Evolutionary conservation across 257 asterid species (phyloP), one percentile per base, ranked within the genome.

Genomic region (Ajuga chamaepitys): DNA sequence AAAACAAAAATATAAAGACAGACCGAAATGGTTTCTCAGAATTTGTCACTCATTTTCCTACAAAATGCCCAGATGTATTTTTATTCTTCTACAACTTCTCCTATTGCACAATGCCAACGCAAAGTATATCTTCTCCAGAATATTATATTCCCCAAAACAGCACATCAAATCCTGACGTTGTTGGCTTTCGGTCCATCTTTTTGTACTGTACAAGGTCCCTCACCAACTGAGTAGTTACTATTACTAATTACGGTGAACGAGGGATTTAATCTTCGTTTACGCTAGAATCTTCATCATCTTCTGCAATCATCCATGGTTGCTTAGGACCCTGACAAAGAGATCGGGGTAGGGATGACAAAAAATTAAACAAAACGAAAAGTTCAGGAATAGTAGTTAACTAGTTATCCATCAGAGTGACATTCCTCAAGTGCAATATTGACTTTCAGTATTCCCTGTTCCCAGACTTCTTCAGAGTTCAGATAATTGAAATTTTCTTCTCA

Each of bases 251-350:
- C 4, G 50, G 35, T 4, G 70, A 25, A 16, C 13, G 13, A 32
- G 12, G 21, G 7, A 9, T 26, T 22, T 58, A 8, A 37, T 75
- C 79, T 74, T 65, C 82, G n/a, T 66, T 37, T 28, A 22, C 55
- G 44, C 21, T 67, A 44, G 74, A 64, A 62, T 78, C 88, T 32
- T 73, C 87, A 10, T 81, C 90, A 20, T 81, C 88, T 14, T 77
- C 86, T 20, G 72, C 74, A 58, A 67, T 77, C 98, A 92, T 88
- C 98, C 98, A 92, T 1, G 93, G 95, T 37, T 70, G 95, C 70
- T 75, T 85, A 20, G 93, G 95, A 38, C 98, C 98, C 98, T 91
- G 75, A 48, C 24, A 47, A n/a, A 38, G 48, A 13, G 38, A 9
- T 28, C 9, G 40, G 26, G 20, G 17, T 14, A 35, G 13, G 3